Percentiles rank a stretch among this genome's conserved stretches.
Conservation (phyloP, 106 monocot genomes). For the Allium cepa region DNA sequence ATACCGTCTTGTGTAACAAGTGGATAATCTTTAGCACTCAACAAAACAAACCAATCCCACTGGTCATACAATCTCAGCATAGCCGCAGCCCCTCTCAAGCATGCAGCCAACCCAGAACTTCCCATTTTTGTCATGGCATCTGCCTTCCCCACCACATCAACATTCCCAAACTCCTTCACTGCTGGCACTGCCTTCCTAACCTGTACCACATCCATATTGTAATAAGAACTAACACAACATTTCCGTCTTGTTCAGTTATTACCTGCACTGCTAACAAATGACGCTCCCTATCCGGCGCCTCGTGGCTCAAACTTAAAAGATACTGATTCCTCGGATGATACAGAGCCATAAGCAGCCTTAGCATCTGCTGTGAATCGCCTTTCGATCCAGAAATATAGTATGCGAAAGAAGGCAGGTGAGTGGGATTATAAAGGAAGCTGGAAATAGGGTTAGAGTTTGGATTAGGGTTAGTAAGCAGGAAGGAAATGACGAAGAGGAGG, state of each 20-base stretch:
- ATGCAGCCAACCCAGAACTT: slow-evolving; percentile 61
- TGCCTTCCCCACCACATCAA: slow-evolving; percentile 65
- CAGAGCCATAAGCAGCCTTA: slow-evolving; percentile 64
- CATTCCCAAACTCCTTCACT: slow-evolving; percentile 50
- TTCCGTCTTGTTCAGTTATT: too few relatives aligned
- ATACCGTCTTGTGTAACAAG: slow-evolving; percentile 86
- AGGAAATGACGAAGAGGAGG: slow-evolving; percentile 49
- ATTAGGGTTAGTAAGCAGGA: slow-evolving; percentile 20
- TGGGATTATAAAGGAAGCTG: slow-evolving; percentile 20
- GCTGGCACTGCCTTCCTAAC: slow-evolving; percentile 38
- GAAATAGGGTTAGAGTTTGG: not conserved
- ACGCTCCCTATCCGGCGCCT: slow-evolving; percentile 52
- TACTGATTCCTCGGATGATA: slow-evolving; percentile 92
- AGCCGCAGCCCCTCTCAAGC: slow-evolving; percentile 57
- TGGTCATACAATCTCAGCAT: slow-evolving; percentile 41
- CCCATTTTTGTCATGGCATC: slow-evolving; percentile 64
- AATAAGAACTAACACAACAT: too few relatives aligned
- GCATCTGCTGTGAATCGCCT: slow-evolving; percentile 37
- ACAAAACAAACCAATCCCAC: slow-evolving; percentile 92
- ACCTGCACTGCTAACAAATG: slow-evolving; percentile 21
- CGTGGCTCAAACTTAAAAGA: slow-evolving; percentile 51
- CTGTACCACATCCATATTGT: too few relatives aligned
- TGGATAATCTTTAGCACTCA: slow-evolving; percentile 76
- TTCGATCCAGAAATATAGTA: slow-evolving; percentile 56
- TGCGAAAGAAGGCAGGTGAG: slow-evolving; percentile 58